Evolutionary conservation across 805 yeast species (phyloP).

Genomic region (Metschnikowia similis): DNA sequence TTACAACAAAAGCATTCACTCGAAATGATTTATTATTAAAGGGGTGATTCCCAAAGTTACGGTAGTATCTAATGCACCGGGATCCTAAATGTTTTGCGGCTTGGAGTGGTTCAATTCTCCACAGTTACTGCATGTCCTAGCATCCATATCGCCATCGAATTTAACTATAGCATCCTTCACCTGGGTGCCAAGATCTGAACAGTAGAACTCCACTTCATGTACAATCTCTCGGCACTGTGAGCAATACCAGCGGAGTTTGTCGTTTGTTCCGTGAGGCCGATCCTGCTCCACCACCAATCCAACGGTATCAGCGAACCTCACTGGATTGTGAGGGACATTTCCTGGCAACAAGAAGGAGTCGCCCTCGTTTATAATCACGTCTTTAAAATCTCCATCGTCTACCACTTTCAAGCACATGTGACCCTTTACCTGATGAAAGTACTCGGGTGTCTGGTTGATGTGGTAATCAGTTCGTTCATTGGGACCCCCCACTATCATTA

Average conservation of each 20-base stretch:
- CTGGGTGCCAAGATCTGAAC: conserved; percentile 83
- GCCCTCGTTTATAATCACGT: conserved; percentile 74
- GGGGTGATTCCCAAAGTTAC: too few relatives aligned
- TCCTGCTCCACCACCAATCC: conserved; percentile 93
- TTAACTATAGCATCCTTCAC: conserved; percentile 74
- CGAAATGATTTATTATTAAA: too few relatives aligned
- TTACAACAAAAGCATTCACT: too few relatives aligned
- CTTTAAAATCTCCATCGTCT: conserved; percentile 63
- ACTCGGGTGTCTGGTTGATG: conserved; percentile 90
- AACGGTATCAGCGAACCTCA: conserved; percentile 76
- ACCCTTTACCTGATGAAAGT: conserved; percentile 86
- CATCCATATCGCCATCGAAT: conserved; percentile 59
- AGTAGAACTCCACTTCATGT: conserved; percentile 67
- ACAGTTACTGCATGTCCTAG: conserved; percentile 71
- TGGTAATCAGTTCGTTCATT: conserved; percentile 92
- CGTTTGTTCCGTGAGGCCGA: conserved; percentile 67
- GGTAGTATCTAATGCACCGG: too few relatives aligned
- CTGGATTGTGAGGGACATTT: conserved; percentile 86
- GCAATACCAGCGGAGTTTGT: conserved; percentile 87
- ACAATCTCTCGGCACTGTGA: conserved; percentile 59
- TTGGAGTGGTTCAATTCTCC: conserved; percentile 68
- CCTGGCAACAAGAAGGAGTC: conserved; percentile 85
- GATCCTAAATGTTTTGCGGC: conserved; percentile 36
- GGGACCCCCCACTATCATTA: conserved; percentile 96
- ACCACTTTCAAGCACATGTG: conserved; percentile 81